Percentiles rank a stretch among this genome's conserved stretches.
These are phyloP conservation scores for Pistacia atlantica DNA, from an alignment of 345 rosid genomes.

Conservation along the genomic window DNA sequence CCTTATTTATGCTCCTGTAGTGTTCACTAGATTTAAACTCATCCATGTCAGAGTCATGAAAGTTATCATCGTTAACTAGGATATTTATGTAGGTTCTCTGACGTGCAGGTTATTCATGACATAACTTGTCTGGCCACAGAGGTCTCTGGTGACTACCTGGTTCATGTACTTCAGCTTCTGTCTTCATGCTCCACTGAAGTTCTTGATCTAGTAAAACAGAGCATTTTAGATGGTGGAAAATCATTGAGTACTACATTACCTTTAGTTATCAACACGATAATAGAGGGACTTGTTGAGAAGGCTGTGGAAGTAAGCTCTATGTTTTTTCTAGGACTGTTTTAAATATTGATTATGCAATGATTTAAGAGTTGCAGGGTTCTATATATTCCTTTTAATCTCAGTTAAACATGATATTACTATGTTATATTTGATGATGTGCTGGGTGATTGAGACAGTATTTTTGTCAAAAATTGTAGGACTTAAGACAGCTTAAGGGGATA, in stretches of 20 bases:
- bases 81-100: conserved; percentile 26
- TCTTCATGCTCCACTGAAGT: conserved; percentile 74
- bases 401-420: background rate
- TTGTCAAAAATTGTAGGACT: conserved; percentile 47
- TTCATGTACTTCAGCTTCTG: conserved; percentile 56
- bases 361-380: conserved; percentile 2
- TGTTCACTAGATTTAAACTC: background rate
- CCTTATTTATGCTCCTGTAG: background rate
- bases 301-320: conserved; percentile 78
- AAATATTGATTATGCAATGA: conserved; percentile 4
- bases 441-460: background rate
- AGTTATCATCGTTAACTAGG: conserved; percentile 12
- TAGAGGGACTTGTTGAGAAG: conserved; percentile 73
- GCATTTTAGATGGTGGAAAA: conserved; percentile 74
- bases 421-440: conserved; percentile 16
- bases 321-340: background rate
- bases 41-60: background rate
- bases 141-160: conserved; percentile 68
- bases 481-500: conserved; percentile 88
- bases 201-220: conserved; percentile 67
- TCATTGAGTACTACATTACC: conserved; percentile 62
- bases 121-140: conserved; percentile 61
- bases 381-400: background rate
- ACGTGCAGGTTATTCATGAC: conserved; percentile 88
- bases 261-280: conserved; percentile 49